Base-by-base conservation (phyloP, 352 stramenopile genomes). In the Blastocystis sp. region DNA sequence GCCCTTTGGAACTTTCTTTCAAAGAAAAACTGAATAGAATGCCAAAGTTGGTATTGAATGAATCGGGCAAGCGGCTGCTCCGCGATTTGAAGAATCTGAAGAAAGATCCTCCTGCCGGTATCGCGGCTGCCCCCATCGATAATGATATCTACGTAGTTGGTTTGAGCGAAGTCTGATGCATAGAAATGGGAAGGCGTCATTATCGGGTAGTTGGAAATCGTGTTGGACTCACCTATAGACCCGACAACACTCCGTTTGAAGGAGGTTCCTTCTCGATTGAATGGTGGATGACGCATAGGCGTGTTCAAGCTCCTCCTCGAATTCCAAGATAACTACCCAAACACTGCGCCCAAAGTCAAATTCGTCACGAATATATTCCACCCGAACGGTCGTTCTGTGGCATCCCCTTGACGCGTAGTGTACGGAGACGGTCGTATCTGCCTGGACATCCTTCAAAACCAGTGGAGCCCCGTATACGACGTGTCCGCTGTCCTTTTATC, bases 301-400 rank as follows among this genome's bases (percentile, higher is more conserved):
- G 98, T 95, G n/a, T 98, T 98, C 92, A 98, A 98, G 92, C 93
- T 99, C 31, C 94, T 97, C 66, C 94, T 99, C 65, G 95, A 99
- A 92, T 99, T 99, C 91, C 97, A 95, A 62, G 97, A 99, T 92
- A 97, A 99, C 90, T 99, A 99, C 92, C 97, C 97, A n/a, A 99
- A 99, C 93, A 99, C 99, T 92, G 95, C 97, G 51, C 96, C 96
- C 10, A 94, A 94, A 12, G 97, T 99, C 63, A 95, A 96, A 65
- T 99, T 99, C 92, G 94, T 99, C 62, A 98, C 97, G 16, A 98
- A 98, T 92, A 98, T 99, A 94, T 99, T 99, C 92, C 97, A 99
- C 92, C 97, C 97, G 13, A 99, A 99, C 93, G 98, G 62, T 88
- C 6, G 16, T 37, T 21, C 21, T 51, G 10, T 39, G 19, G n/a